Base-by-base conservation (phyloP, 2,329 filamentous ascomycete genomes). In the Fusarium oligoseptatum region DNA sequence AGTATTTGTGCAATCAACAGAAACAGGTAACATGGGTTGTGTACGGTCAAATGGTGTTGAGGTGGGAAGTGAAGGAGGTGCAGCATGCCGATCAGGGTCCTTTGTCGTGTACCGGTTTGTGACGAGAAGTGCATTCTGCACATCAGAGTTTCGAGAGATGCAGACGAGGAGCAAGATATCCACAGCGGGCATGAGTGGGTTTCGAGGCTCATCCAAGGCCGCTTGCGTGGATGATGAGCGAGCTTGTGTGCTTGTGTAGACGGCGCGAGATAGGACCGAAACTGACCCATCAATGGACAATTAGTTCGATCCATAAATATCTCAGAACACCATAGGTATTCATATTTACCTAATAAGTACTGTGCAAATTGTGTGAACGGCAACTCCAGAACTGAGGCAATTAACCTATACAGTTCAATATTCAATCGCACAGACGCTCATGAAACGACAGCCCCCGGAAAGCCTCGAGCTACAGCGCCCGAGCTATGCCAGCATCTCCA, bases 11-110 rank as follows among this genome's bases (percentile, higher is more conserved):
- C 34, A 39, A 34, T 56, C 27, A 27, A 64, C 58, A 58, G n/a
- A 32, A 17, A 56, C 22, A 27, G 17, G 41, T n/a, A n/a, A 14
- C 24, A 10, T 29, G 22, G 32, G 7, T 36, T 65, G 43, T 20
- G 43, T 56, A 32, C 22, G 24, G 17, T 15, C 20, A 58, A 22
- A 58, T 39, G 27, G 34, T 14, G 58, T 56, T 64, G 50, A 43
- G 39, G 43, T 48, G 52, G 56, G 24, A 65, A 64, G 29, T 62
- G 50, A 60, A 22, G 39, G 60, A 36, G 37, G 41, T 64, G 60
- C 56, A 32, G 41, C 39, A 60, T 65, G 73, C 60, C 67, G 73
- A 75, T 75, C 73, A 75, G 73, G 73, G 73, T 74, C 70, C 56
- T 52, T 68, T 58, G 22, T 48, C 45, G 61, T 58, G 41, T 52